phyloP scores from a whole-genome alignment of 306 rosid species.

The Vigna radiata region DNA sequence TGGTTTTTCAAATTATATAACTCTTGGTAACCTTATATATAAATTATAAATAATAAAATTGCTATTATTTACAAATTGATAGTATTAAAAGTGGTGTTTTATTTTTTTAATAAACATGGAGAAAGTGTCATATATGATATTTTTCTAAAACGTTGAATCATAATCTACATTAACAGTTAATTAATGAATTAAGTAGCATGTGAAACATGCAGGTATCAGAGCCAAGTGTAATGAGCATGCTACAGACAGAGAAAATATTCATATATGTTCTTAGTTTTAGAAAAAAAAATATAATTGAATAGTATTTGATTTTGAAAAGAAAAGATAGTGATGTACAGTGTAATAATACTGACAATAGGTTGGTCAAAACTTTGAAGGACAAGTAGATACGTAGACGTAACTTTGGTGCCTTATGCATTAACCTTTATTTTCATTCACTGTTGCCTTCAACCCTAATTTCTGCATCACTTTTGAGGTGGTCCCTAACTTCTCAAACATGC shows the following conservation, averaged over 20 bases:
- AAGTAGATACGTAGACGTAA: constrained; percentile 52
- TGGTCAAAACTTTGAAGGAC: constrained; percentile 45
- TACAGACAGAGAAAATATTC: too few relatives aligned
- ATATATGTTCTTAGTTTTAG: too few relatives aligned
- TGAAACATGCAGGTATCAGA: not conserved
- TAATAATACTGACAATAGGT: not conserved
- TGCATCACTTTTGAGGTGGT: constrained; percentile 12
- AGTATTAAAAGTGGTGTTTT: too few relatives aligned
- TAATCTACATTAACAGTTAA: not conserved
- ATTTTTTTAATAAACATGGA: too few relatives aligned
- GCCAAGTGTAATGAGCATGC: not conserved
- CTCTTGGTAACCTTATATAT: too few relatives aligned
- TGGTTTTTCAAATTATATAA: too few relatives aligned
- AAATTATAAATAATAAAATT: too few relatives aligned
- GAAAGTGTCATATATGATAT: too few relatives aligned
- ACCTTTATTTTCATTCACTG: constrained; percentile 10
- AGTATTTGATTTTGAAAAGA: not conserved
- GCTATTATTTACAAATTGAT: too few relatives aligned
- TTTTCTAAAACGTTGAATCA: too few relatives aligned
- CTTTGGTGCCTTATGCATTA: not conserved
- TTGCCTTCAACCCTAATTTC: constrained; percentile 38
- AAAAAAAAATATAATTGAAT: not conserved
- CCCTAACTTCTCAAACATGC: not conserved
- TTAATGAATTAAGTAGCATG: not conserved
- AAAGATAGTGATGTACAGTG: not conserved